Evolutionary conservation across 2,329 filamentous ascomycete genomes (phyloP).

Genomic region (Kalmusia sp.): DNA sequence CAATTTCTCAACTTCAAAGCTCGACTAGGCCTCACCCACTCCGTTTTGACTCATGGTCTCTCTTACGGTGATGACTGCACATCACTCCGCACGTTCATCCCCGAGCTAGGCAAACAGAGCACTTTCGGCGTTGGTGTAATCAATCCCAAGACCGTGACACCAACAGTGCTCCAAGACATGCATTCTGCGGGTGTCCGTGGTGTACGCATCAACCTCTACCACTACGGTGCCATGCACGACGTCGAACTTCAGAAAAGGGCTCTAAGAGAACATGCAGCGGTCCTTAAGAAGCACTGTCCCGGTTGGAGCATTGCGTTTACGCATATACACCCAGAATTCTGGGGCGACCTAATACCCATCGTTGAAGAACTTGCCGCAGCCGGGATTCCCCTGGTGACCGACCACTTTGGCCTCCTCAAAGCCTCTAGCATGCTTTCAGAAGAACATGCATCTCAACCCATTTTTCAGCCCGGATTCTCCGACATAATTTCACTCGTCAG

Average conservation of each 20-base stretch:
- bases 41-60: conserved; percentile 46
- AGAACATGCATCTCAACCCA: conserved; percentile 26
- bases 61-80: conserved; percentile 48
- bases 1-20: conserved; percentile 33
- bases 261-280: conserved; percentile 35
- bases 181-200: conserved; percentile 40
- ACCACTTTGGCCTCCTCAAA: conserved; percentile 49
- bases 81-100: conserved; percentile 42
- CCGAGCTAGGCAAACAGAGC: conserved; percentile 26
- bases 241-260: conserved; percentile 42
- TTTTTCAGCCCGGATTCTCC: conserved; percentile 37
- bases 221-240: conserved; percentile 47
- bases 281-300: conserved; percentile 23
- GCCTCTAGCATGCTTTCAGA: conserved; percentile 39
- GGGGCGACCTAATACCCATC: conserved; percentile 29
- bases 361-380: conserved; percentile 26
- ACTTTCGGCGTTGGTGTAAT: conserved; percentile 43
- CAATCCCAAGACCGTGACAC: conserved; percentile 30
- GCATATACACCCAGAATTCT: conserved; percentile 40
- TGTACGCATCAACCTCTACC: conserved; percentile 47
- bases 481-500: conserved; percentile 40
- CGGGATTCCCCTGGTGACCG: conserved; percentile 41
- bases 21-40: conserved; percentile 40
- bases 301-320: conserved; percentile 44
- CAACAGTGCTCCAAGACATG: conserved; percentile 30